Conservation (phyloP, 202 grass and related monocot genomes). For the Schoenoplectus tabernaemontani region DNA sequence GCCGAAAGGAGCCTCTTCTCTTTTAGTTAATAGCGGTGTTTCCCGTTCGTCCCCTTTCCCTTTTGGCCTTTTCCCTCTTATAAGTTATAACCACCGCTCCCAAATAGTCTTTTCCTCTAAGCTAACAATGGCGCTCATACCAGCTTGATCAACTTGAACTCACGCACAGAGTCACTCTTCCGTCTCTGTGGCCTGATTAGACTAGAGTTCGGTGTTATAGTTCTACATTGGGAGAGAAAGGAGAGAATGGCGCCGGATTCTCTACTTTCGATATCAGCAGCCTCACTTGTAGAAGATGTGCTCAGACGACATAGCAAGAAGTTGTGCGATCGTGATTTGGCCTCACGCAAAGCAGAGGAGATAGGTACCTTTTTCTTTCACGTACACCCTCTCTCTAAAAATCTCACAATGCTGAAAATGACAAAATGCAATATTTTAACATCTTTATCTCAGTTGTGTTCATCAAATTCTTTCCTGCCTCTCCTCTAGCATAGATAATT, state of each 20-base stretch:
- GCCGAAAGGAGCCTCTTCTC: slow-evolving; percentile 11
- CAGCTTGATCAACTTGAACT: slow-evolving; percentile 33
- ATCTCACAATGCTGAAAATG: neutral
- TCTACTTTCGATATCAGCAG: slow-evolving; percentile 57
- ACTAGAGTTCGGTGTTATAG: neutral
- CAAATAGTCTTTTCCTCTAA: slow-evolving; percentile 26
- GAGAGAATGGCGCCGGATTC: slow-evolving; percentile 51
- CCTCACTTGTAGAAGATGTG: slow-evolving; percentile 83
- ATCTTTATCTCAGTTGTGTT: too few relatives aligned
- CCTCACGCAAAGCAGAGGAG: slow-evolving; percentile 76
- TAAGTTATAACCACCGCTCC: slow-evolving; percentile 50
- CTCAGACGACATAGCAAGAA: slow-evolving; percentile 75
- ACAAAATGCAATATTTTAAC: neutral
- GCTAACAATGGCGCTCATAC: slow-evolving; percentile 30
- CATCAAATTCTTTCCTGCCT: neutral
- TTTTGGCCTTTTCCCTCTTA: slow-evolving; percentile 29
- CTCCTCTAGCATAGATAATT: too few relatives aligned
- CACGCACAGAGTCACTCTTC: neutral
- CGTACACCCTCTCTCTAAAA: neutral
- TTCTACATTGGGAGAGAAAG: neutral
- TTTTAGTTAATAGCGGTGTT: neutral
- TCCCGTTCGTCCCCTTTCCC: too few relatives aligned
- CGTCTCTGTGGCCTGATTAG: neutral
- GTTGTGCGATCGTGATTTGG: slow-evolving; percentile 77
- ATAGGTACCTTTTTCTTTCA: too few relatives aligned